phyloP scores from a whole-genome alignment of 176 grass and related monocot species.

The Lolium perenne region DNA sequence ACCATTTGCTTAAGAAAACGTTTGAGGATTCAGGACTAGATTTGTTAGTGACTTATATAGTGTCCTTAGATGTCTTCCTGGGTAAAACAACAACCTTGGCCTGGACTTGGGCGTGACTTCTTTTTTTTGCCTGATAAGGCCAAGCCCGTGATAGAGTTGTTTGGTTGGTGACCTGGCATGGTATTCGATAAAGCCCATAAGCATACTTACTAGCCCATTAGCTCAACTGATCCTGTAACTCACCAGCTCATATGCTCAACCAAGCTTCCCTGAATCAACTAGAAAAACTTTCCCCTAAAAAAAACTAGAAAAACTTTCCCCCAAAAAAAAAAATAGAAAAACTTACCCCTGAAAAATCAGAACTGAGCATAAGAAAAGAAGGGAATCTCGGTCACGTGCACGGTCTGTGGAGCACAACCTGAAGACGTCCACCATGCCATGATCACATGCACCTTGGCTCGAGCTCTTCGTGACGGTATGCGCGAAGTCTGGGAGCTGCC shows the following conservation, averaged over 20 bases:
- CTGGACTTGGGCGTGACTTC: too few relatives aligned
- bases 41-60: background rate
- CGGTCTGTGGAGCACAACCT: too few relatives aligned
- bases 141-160: background rate
- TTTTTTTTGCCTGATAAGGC: background rate
- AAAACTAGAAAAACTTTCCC: too few relatives aligned
- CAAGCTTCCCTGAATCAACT: background rate
- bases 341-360: too few relatives aligned
- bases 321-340: too few relatives aligned
- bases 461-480: too few relatives aligned
- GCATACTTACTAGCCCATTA: background rate
- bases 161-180: background rate
- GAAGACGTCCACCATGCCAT: too few relatives aligned
- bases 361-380: background rate
- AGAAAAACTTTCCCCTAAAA: background rate
- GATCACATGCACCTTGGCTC: too few relatives aligned
- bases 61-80: background rate
- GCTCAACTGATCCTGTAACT: background rate
- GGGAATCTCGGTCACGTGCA: too few relatives aligned
- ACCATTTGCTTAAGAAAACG: background rate
- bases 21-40: background rate
- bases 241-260: background rate
- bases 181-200: background rate
- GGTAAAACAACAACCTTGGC: too few relatives aligned
- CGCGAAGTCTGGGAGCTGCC: too few relatives aligned